Conservation (phyloP, 1,284 basidiomycete genomes). For the Apiotrichum veenhuisii region DNA sequence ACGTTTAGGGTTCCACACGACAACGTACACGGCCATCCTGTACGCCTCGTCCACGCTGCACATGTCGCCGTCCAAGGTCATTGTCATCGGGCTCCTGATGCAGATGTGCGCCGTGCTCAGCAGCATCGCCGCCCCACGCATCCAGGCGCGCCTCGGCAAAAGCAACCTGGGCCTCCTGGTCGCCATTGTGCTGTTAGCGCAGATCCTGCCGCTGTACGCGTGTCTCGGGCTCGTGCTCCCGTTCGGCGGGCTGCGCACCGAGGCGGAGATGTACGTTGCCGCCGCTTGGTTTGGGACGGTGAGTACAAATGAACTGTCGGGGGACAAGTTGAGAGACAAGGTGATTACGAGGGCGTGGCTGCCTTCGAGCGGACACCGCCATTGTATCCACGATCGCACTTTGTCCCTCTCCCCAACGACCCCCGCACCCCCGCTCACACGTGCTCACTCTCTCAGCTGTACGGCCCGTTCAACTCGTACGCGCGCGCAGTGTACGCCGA, state of each 20-base stretch:
- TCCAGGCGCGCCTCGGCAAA: constrained; percentile 54
- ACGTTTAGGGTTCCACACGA: constrained; percentile 44
- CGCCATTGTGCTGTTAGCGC: constrained; percentile 63
- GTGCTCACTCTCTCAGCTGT: constrained; percentile 57
- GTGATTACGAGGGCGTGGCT: too few species aligned
- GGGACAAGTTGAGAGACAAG: too few species aligned
- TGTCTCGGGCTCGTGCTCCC: constrained; percentile 69
- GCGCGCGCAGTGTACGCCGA: constrained; percentile 48
- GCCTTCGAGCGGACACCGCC: too few species aligned
- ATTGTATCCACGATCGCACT: constrained; percentile 40
- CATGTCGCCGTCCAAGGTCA: constrained; percentile 51
- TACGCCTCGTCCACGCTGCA: constrained; percentile 46
- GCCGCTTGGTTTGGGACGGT: constrained; percentile 71
- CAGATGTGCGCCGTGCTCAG: constrained; percentile 47
- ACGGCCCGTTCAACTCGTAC: constrained; percentile 48
- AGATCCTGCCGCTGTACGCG: constrained; percentile 72
- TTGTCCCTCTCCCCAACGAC: constrained; percentile 53
- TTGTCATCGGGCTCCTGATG: constrained; percentile 50
- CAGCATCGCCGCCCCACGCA: constrained; percentile 37
- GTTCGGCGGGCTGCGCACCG: constrained; percentile 65
- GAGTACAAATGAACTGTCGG: constrained; percentile 15
- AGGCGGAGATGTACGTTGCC: constrained; percentile 76
- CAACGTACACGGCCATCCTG: constrained; percentile 43
- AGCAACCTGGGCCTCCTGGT: constrained; percentile 66
- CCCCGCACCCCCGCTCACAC: too few species aligned